Base-by-base conservation (phyloP, 768 basidiomycete species). In the Sutorius australiensis region DNA sequence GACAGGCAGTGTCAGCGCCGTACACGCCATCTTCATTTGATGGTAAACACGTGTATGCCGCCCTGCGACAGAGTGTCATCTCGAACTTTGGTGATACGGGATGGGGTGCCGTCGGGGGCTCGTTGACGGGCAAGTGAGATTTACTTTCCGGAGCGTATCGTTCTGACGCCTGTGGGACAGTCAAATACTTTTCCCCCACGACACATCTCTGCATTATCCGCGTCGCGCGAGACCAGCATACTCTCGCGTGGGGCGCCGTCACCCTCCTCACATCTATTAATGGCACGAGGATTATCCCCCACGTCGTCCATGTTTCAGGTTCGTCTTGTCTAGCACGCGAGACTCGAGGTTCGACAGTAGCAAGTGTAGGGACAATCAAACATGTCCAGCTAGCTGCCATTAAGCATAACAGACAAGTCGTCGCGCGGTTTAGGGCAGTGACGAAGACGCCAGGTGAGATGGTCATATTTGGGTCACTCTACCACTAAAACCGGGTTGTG, bases 151-250 rank as follows among this genome's bases (percentile, higher is more conserved):
- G 13, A 9, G 13, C 1, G 27, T 14, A 8, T 12, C 2, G 6
- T 45, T 14, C 16, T 59, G 37, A 65, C 33, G 4, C 13, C 4
- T 17, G 30, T 2, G 10, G 6, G 31, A 39, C 60, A 94, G 93
- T 95, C 51, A 92, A 93, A 67, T 95, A 95, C 61, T 90, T 84
- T 59, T 94, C 92, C 0, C 87, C 91, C 0, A 79, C 78, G 13
- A 95, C 92, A 3, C 84, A 86, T 57, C 75, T 94, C 0, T 90
- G 87, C 61, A 93, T 95, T 63, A 80, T 95, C 39, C 87, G 92
- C 39, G 88, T 93, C 28, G 86, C 86, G 30, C 76, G 93, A 48
- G 89, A 91, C 46, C 88, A 89, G 53, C 83, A 91, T 63, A 79
- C 78, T 5, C 80, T 87, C 33, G 87, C 89, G 0, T 91, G 89